These are phyloP conservation scores for Phytopythium aichiense DNA, from an alignment of 352 stramenopile genomes.

Conservation along the genomic window DNA sequence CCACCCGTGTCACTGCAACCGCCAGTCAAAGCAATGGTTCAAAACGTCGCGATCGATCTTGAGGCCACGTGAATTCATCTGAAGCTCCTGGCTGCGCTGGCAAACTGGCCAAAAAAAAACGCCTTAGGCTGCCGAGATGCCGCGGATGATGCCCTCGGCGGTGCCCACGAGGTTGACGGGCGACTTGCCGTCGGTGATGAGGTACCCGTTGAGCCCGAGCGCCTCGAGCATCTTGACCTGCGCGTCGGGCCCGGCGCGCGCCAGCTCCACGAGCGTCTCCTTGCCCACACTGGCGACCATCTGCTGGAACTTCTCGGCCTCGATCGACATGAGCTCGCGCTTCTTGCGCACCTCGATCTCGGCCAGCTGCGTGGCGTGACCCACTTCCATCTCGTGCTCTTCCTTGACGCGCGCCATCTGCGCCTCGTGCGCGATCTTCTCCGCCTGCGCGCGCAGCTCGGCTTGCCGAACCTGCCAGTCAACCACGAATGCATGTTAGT, in stretches of 20 bases:
- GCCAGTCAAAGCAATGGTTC: neutral
- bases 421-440: conserved; percentile 64
- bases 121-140: conserved; percentile 28
- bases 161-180: conserved; percentile 75
- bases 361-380: conserved; percentile 51
- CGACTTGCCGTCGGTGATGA: conserved; percentile 83
- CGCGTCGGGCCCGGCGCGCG: conserved; percentile 61
- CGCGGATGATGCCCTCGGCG: conserved; percentile 67
- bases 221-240: conserved; percentile 78
- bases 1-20: neutral
- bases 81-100: too few species aligned
- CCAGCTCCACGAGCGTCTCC: conserved; percentile 72
- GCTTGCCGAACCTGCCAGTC: conserved; percentile 40
- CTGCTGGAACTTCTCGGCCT: conserved; percentile 78
- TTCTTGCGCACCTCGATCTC: conserved; percentile 75
- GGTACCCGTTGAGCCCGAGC: conserved; percentile 73
- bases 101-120: too few species aligned
- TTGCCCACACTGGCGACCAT: conserved; percentile 75
- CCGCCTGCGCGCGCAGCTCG: conserved; percentile 58
- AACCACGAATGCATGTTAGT: neutral
- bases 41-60: too few species aligned
- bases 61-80: too few species aligned
- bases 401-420: conserved; percentile 49
- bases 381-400: conserved; percentile 56
- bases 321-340: conserved; percentile 71